phyloP scores from a whole-genome alignment of 306 rosid genomes.

The Cucumis melo region DNA sequence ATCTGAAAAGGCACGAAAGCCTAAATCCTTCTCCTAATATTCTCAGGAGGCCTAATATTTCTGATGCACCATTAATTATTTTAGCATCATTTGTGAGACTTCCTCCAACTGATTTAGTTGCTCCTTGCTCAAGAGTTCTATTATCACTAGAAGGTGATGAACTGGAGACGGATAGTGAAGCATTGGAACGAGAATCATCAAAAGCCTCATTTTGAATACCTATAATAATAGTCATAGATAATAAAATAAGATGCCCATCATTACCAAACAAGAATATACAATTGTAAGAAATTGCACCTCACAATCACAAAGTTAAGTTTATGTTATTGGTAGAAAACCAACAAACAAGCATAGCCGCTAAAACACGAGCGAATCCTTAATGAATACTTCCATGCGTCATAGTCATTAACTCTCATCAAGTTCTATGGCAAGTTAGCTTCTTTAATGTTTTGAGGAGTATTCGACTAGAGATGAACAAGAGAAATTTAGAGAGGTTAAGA shows the following conservation, averaged over 20 bases:
- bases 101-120: slow-evolving; percentile 29
- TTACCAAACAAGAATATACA: neutral
- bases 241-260: neutral
- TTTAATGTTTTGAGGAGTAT: neutral
- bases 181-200: slow-evolving; percentile 60
- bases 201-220: slow-evolving; percentile 57
- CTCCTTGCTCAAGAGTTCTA: slow-evolving; percentile 51
- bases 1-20: slow-evolving; percentile 71
- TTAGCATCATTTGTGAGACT: slow-evolving; percentile 36
- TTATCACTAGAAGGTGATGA: slow-evolving; percentile 39
- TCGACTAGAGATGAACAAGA: neutral
- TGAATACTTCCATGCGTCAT: neutral
- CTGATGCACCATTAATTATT: slow-evolving; percentile 50
- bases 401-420: neutral
- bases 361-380: neutral
- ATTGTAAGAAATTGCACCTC: neutral
- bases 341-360: neutral
- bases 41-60: slow-evolving; percentile 70
- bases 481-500: neutral
- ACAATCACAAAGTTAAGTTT: neutral
- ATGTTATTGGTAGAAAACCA: neutral
- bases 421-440: neutral
- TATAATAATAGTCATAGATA: slow-evolving; percentile 7
- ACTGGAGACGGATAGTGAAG: slow-evolving; percentile 32
- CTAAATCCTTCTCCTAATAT: slow-evolving; percentile 83